phyloP scores from a whole-genome alignment of 129 eudicot genomes.

The Heracleum sosnowskyi region DNA sequence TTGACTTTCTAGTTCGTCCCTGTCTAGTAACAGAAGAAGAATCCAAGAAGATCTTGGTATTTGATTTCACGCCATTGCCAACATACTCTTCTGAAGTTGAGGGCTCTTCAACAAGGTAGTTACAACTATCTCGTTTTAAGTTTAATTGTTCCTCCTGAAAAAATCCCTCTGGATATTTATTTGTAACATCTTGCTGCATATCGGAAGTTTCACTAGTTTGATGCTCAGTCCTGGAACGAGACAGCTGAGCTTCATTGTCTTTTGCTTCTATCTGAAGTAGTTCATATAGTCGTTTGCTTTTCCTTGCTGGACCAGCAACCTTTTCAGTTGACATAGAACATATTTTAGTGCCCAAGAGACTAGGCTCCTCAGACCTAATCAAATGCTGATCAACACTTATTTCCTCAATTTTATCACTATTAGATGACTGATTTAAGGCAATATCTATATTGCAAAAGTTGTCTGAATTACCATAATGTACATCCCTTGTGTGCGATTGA shows the following conservation, averaged over 20 bases:
- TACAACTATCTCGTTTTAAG: conserved; percentile 1
- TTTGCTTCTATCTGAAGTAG: conserved; percentile 17
- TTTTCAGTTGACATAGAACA: not conserved
- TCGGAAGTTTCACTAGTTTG: not conserved
- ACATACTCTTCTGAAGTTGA: conserved; percentile 10
- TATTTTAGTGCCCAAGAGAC: not conserved
- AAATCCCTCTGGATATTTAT: not conserved
- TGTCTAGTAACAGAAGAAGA: conserved; percentile 8
- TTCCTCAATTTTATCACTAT: not conserved
- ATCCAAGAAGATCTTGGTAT: not conserved
- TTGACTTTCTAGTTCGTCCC: conserved; percentile 8
- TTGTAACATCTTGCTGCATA: not conserved
- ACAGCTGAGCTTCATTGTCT: conserved; percentile 7
- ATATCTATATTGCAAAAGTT: not conserved
- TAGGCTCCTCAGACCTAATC: conserved; percentile 8
- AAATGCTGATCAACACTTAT: conserved; percentile 1
- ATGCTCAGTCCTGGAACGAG: not conserved
- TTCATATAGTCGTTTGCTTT: conserved; percentile 16
- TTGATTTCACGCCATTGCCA: not conserved
- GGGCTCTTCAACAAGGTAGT: conserved; percentile 5
- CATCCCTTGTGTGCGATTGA: not conserved
- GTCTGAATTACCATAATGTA: not conserved
- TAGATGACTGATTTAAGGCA: not conserved
- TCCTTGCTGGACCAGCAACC: not conserved
- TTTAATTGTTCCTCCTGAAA: conserved; percentile 2